Conservation (phyloP, 371 early-diverging fungal genomes). For the Mortierella sp. region DNA sequence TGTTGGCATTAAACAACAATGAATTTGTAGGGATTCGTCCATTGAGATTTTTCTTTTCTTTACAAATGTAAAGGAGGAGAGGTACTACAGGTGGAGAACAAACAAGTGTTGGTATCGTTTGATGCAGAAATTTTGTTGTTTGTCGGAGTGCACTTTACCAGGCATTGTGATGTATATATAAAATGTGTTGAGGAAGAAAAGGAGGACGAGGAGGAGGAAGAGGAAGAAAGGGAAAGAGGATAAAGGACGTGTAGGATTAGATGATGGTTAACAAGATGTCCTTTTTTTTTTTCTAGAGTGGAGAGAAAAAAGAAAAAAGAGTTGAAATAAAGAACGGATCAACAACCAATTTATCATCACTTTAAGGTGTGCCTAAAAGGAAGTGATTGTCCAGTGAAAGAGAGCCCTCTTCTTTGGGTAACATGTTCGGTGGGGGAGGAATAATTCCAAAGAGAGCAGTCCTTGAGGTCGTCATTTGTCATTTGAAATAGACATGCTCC, state of each 20-base stretch:
- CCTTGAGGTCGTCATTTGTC: too few species aligned
- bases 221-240: neutral
- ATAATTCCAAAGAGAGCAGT: too few species aligned
- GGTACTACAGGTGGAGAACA: neutral
- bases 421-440: too few species aligned
- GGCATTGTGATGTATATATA: neutral
- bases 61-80: too few species aligned
- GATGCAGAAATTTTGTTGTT: too few species aligned
- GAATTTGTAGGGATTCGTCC: too few species aligned
- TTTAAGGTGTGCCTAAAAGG: neutral
- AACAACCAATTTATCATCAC: neutral
- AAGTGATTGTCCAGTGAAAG: neutral
- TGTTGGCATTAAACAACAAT: neutral
- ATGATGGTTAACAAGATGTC: too few species aligned
- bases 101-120: neutral
- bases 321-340: too few species aligned
- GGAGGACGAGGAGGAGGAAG: neutral
- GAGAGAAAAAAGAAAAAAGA: too few species aligned
- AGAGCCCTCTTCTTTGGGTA: neutral
- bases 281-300: too few species aligned
- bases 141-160: neutral
- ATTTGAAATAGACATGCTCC: too few species aligned
- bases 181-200: neutral
- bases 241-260: neutral
- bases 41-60: too few species aligned